These are phyloP conservation scores for Wickerhamomyces strasburgensis DNA, from an alignment of 805 yeast genomes.

Conservation along the genomic window DNA sequence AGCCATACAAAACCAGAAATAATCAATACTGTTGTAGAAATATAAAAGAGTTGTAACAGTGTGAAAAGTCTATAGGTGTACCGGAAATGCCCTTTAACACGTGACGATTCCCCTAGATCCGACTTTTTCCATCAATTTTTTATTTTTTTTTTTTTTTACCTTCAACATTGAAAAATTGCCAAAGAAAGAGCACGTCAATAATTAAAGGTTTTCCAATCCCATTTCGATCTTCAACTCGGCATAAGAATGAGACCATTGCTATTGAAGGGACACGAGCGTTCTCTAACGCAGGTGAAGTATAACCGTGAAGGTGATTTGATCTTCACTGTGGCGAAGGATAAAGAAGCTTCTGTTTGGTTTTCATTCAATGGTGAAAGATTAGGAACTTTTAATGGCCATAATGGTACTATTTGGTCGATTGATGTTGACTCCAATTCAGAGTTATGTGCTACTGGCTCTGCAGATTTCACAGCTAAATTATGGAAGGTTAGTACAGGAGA, in stretches of 20 bases:
- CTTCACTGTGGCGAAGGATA: conserved; percentile 89
- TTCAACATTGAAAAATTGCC: too few relatives aligned
- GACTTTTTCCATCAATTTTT: too few relatives aligned
- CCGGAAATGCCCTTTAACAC: too few relatives aligned
- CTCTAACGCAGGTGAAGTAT: conserved; percentile 92
- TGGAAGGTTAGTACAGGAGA: conserved; percentile 83
- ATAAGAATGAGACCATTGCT: conserved; percentile 57
- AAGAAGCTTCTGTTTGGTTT: conserved; percentile 87
- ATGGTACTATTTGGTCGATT: conserved; percentile 93
- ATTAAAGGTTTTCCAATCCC: too few relatives aligned
- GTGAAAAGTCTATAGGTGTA: too few relatives aligned
- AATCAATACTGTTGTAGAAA: too few relatives aligned
- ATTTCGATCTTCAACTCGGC: too few relatives aligned
- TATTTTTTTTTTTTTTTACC: too few relatives aligned
- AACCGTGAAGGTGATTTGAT: conserved; percentile 94
- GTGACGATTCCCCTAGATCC: too few relatives aligned
- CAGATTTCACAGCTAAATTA: conserved; percentile 78
- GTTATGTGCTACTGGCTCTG: conserved; percentile 80
- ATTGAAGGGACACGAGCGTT: conserved; percentile 95
- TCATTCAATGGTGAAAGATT: conserved; percentile 93
- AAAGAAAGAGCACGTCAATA: too few relatives aligned
- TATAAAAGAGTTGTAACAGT: too few relatives aligned
- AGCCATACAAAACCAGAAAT: neutral
- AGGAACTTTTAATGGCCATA: conserved; percentile 86
- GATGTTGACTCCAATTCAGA: conserved; percentile 73